Base-by-base conservation (phyloP, 768 basidiomycete species). In the Leccinum fibrillosum region DNA sequence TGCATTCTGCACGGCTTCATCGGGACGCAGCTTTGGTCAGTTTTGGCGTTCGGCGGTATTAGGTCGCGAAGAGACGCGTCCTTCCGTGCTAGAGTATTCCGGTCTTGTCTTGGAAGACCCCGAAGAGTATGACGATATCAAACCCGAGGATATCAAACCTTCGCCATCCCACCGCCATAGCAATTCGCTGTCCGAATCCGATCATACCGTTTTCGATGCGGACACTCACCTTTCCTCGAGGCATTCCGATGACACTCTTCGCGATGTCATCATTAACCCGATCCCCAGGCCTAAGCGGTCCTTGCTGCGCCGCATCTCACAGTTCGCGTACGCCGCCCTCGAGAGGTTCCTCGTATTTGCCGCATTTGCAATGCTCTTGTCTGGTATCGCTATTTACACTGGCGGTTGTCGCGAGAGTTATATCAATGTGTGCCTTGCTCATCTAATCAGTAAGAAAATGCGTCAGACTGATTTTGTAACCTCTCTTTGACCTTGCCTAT, bases 391-490 rank as follows among this genome's bases (percentile, higher is more conserved):
- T 11, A 77, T 86, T 8, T 98, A 96, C 71, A 89, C 91, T 1
- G 95, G 94, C 13, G 88, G 90, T 52, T 96, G 94, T 74, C 81
- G 94, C 53, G 82, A 80, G 44, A 83, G 80, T 59, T 93, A 88
- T 66, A 64, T 86, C 55, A 95, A 96, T 64, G 86, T 86, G 1
- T 95, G 90, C 63, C 77, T 94, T 30, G 95, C 95, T 0, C 95
- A 98, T 74, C 70, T 94, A 39, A 96, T 98, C 77, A 98, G 90
- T 91, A 70, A 55, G 89, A 72, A 42, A 30, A 55, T 52, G 26
- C 15, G 26, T 15, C 28, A 1, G 10, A 12, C 1, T 32, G 0
- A 5, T 23, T n/a, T 17, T 2, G 9, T 48, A 5, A 23, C 5
- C 0, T 30, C 11, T 48, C 11, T 3, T 56, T 63, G 21, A 63